A percentile compares a stretch with the other conserved stretches of the same genome.
phyloP scores from a whole-genome alignment of 108 stramenopile species.

The Nitzschia palea region DNA sequence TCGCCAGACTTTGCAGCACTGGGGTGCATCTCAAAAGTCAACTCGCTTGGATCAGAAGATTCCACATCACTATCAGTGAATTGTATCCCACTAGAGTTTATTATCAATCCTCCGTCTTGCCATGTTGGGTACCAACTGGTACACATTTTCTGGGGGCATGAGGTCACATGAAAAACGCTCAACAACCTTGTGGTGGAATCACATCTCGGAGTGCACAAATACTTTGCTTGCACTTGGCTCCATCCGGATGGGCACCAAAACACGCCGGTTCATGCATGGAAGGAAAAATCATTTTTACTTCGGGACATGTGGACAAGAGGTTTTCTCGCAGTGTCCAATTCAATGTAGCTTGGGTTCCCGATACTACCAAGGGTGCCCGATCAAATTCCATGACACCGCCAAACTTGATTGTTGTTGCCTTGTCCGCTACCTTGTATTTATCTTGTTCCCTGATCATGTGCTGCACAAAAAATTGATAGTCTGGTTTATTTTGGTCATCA shows the following conservation, averaged over 20 bases:
- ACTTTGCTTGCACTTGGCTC: conserved; percentile 38
- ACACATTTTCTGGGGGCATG: too few relatives aligned
- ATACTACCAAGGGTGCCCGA: conserved; percentile 39
- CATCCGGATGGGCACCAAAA: conserved; percentile 67
- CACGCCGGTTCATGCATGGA: conserved; percentile 59
- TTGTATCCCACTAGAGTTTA: too few relatives aligned
- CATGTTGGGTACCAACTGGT: too few relatives aligned
- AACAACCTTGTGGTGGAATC: conserved; percentile 42
- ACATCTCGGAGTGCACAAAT: conserved; percentile 59
- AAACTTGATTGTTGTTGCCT: conserved; percentile 27
- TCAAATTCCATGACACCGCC: conserved; percentile 34
- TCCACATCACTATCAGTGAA: too few relatives aligned
- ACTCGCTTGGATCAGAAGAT: too few relatives aligned
- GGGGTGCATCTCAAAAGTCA: too few relatives aligned
- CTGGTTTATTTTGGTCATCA: conserved; percentile 15
- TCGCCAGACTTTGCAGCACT: too few relatives aligned
- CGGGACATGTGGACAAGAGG: conserved; percentile 50
- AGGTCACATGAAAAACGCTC: too few relatives aligned
- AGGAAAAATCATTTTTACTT: conserved; percentile 56
- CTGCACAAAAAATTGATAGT: conserved; percentile 33
- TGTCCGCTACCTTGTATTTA: conserved; percentile 2
- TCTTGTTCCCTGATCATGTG: conserved; percentile 22
- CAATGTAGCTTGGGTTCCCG: conserved; percentile 49
- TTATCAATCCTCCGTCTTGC: too few relatives aligned
- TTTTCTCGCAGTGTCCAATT: conserved; percentile 33